These are phyloP conservation scores for Copromyces sp. DNA, from an alignment of 495 filamentous ascomycete genomes.

Conservation along the genomic window DNA sequence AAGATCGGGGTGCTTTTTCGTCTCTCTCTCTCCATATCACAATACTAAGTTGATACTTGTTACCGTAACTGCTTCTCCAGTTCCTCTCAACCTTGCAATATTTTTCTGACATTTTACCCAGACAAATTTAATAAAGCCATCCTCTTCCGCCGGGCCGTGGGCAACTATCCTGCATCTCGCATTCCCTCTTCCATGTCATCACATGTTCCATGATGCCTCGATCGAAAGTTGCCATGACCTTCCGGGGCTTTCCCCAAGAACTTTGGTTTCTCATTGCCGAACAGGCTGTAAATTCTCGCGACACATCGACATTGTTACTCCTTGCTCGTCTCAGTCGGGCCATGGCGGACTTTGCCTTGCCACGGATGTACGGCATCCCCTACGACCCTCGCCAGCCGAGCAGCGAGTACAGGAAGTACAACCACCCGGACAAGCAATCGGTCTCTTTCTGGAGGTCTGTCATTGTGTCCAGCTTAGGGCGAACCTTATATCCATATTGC, in stretches of 20 bases:
- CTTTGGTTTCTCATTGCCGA: constrained; percentile 50
- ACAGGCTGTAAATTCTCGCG: constrained; percentile 39
- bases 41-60: neutral
- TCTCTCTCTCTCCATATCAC: neutral
- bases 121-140: neutral
- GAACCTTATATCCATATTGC: constrained; percentile 60
- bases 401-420: constrained; percentile 4
- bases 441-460: constrained; percentile 60
- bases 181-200: neutral
- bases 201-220: neutral
- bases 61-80: neutral
- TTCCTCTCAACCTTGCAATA: neutral
- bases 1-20: neutral
- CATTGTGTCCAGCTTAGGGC: constrained; percentile 52
- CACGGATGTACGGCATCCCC: constrained; percentile 48
- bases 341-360: constrained; percentile 47
- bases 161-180: neutral
- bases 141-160: neutral
- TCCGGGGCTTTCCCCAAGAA: constrained; percentile 41
- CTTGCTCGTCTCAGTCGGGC: constrained; percentile 40
- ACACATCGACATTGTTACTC: constrained; percentile 49
- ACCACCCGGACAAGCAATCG: constrained; percentile 32
- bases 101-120: neutral
- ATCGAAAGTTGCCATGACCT: neutral
- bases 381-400: constrained; percentile 13